Base-by-base conservation (phyloP, 2,329 filamentous ascomycete species). In the Chrysosphaeria jannelii region DNA sequence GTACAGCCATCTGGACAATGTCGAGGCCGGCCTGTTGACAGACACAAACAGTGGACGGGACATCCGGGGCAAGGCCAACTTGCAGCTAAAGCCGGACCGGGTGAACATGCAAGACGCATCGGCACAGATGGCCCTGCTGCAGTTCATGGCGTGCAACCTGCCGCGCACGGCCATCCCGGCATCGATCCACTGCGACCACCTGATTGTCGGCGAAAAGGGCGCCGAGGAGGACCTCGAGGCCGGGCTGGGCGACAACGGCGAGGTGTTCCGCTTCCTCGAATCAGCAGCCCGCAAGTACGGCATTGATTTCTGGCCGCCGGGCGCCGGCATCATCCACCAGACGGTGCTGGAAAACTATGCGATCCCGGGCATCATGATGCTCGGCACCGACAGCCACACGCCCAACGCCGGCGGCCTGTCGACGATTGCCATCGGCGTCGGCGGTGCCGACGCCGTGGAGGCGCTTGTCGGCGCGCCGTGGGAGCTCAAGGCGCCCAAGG, bases 101-200 rank as follows among this genome's bases (percentile, higher is more conserved):
- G 85, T 93, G 35, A 88, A 88, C 32, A 97, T 97, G 85, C 85
- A 97, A 48, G 85, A 97, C 51, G 85, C 85, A 9, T 90, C 76
- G 14, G 85, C 85, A 5, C 85, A 97, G 50, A 97, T 97, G 85
- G 85, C 85, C 2, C 52, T 97, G 32, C 51, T 97, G 35, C 85
- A 97, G 47, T 97, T 97, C 56, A 97, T 97, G 81, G 75, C 74
- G 14, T 97, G 85, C 45, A 74, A 76, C 26, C 57, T 97, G 25
- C 71, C 70, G 14, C 64, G 64, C 28, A 90, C 85, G 3, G 79
- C 79, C 7, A 81, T 97, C 23, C 85, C 85, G 8, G 81, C 85
- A 23, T 91, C 79, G 43, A 91, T 93, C 35, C 85, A 97, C 51
- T 97, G 85, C 47, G 85, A 97, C 50, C 85, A 97, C 45, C 68